Evolutionary conservation across 1,139 yeast species (phyloP).

Genomic region (Lizanozyma gosingica): DNA sequence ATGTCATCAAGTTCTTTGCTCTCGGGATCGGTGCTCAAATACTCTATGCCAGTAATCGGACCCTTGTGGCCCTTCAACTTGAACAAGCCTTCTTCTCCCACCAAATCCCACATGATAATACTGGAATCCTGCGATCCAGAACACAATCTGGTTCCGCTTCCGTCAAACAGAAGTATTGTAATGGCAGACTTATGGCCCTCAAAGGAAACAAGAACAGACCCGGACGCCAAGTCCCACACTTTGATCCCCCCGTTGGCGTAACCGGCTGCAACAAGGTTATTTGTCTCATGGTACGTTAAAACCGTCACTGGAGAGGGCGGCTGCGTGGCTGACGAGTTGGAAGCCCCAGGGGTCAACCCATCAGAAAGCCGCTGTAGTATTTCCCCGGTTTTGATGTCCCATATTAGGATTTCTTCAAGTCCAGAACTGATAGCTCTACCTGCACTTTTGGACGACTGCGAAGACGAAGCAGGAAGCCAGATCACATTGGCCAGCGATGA

Average conservation of each 20-base stretch:
- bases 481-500: conserved; percentile 63
- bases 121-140: conserved; percentile 84
- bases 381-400: conserved; percentile 93
- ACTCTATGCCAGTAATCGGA: conserved; percentile 65
- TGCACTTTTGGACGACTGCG: conserved; percentile 29
- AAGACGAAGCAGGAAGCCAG: conserved; percentile 50
- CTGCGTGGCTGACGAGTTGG: conserved; percentile 49
- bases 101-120: conserved; percentile 89
- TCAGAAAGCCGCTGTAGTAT: conserved; percentile 49
- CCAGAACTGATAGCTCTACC: conserved; percentile 79
- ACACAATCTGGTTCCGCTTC: conserved; percentile 72
- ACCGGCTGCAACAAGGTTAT: conserved; percentile 80
- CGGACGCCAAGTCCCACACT: conserved; percentile 85
- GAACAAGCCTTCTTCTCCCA: conserved; percentile 82
- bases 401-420: conserved; percentile 72
- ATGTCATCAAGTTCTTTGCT: conserved; percentile 35
- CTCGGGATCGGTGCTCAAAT: conserved; percentile 30
- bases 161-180: conserved; percentile 60
- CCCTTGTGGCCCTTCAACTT: conserved; percentile 86
- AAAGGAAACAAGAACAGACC: conserved; percentile 67
- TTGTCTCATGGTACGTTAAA: conserved; percentile 49
- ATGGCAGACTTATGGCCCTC: conserved; percentile 83
- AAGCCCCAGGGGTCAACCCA: conserved; percentile 66
- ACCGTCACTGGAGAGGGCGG: conserved; percentile 59
- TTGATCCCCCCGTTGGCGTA: conserved; percentile 82